phyloP scores from a whole-genome alignment of 352 stramenopile genomes.

The Saprolegnia parasitica region DNA sequence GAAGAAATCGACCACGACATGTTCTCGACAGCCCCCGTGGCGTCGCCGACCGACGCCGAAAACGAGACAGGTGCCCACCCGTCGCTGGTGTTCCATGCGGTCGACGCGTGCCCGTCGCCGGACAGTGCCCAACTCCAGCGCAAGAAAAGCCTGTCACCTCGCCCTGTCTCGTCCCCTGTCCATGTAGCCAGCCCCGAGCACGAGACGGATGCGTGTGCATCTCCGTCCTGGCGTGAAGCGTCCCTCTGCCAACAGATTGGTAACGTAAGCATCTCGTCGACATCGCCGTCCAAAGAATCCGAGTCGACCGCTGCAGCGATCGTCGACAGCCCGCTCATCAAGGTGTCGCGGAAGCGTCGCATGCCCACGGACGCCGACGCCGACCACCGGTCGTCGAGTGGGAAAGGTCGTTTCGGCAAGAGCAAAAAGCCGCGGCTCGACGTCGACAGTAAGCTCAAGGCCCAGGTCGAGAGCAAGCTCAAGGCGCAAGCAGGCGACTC shows the following conservation, averaged over 20 bases:
- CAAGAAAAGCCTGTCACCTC: constrained; percentile 27
- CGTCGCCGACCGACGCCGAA: constrained; percentile 8
- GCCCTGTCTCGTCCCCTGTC: neutral
- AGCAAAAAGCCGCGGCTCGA: constrained; percentile 25
- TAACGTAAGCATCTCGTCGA: constrained; percentile 68
- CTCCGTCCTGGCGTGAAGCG: constrained; percentile 30
- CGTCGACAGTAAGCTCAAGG: constrained; percentile 26
- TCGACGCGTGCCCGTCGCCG: constrained; percentile 22
- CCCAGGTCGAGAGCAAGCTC: constrained; percentile 22
- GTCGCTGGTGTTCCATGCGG: neutral
- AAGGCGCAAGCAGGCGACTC: constrained; percentile 17
- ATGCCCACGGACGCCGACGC: neutral
- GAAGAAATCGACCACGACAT: neutral
- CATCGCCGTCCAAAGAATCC: neutral
- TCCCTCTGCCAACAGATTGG: constrained; percentile 72
- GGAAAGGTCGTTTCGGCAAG: constrained; percentile 22
- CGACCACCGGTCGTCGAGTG: neutral
- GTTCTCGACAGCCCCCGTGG: neutral
- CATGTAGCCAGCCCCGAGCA: constrained; percentile 27
- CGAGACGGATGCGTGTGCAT: constrained; percentile 35
- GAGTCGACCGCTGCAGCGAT: neutral
- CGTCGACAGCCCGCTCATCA: constrained; percentile 5
- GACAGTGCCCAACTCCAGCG: constrained; percentile 18
- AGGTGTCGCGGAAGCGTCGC: constrained; percentile 20
- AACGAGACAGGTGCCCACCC: neutral